Evolutionary conservation across 345 rosid species (phyloP), one percentile per base, ranked within the genome.

Genomic region (Hypericum androsaemum): DNA sequence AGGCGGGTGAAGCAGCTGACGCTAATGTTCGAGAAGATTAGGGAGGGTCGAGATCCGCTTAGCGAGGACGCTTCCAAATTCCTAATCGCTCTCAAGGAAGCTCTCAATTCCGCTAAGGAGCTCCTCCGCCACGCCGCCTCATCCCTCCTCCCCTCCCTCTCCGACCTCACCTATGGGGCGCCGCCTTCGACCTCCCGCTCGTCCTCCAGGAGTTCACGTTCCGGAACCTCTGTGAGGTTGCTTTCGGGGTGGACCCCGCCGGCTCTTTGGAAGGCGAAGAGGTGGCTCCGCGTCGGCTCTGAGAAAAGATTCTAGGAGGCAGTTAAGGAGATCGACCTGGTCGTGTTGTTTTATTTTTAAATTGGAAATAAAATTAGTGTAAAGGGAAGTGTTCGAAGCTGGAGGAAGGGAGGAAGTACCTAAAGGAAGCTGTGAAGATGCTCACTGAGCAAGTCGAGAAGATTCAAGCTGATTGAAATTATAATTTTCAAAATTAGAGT

Each of bases 21-120:
- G 94, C 96, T 54, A 35, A 69, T 88, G 77, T 84, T 88, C 50
- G 96, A 88, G 61, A 94, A 88, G 74, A 78, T 88, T 57, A 62
- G 74, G 63, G 96, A 84, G 10, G 66, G 68, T 58, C 75, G 74
- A 59, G 88, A 78, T 44, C 60, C 76, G 53, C 70, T 88, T 50
- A 63, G 71, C 39, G 76, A 70, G n/a, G 82, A 69, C 48, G 71
- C 82, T 39, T 12, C 67, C 37, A 44, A 22, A 49, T 75, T 67
- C 59, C 70, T 88, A 58, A 56, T 67, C 14, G 68, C 69, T 15
- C 61, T 88, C 58, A 69, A 77, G 61, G 78, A 66, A 6, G 74
- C 87, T 17, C 59, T 88, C 59, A 35, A 32, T 50, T 77, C 76
- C 0, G 82, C 89, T 0, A 80, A 70, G 63, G 89, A 80, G 58